phyloP scores from a whole-genome alignment of 371 early-diverging fungal genomes.

The Mortierella sp. region DNA sequence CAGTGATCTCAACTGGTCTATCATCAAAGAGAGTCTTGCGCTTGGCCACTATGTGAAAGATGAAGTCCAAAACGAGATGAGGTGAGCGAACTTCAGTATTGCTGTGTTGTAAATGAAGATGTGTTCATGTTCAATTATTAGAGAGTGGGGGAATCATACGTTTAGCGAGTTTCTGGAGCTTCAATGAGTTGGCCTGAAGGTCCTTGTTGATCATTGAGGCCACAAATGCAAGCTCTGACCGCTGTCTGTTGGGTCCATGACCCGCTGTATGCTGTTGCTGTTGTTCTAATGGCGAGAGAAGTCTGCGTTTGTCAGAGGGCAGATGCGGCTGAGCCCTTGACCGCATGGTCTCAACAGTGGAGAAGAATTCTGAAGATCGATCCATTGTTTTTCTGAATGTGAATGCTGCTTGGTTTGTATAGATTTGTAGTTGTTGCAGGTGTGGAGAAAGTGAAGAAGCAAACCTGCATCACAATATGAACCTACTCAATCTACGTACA shows the following conservation, averaged over 20 bases:
- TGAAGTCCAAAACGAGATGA: neutral
- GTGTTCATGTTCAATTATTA: neutral
- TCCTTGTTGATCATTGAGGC: slow-evolving; percentile 78
- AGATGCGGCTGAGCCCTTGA: slow-evolving; percentile 45
- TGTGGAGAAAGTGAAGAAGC: too few relatives aligned
- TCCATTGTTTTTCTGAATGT: slow-evolving; percentile 23
- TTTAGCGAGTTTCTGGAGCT: slow-evolving; percentile 77
- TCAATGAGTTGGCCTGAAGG: slow-evolving; percentile 70
- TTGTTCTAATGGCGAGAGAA: slow-evolving; percentile 47
- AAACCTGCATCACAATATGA: too few relatives aligned
- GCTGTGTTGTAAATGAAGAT: neutral
- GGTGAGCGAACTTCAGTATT: neutral
- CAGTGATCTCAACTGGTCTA: slow-evolving; percentile 79
- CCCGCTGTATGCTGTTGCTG: slow-evolving; percentile 15
- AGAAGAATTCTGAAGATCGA: slow-evolving; percentile 43
- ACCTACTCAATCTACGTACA: too few relatives aligned
- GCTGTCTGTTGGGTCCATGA: slow-evolving; percentile 10
- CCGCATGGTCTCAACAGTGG: slow-evolving; percentile 33
- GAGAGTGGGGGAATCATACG: slow-evolving; percentile 55
- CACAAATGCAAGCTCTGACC: slow-evolving; percentile 71
- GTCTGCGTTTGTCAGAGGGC: slow-evolving; percentile 37
- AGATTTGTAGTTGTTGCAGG: too few relatives aligned
- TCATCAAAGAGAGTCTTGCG: slow-evolving; percentile 82
- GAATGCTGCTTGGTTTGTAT: too few relatives aligned
- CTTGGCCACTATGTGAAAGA: slow-evolving; percentile 72